Evolutionary conservation across 1,139 yeast species (phyloP), one percentile per base, ranked within the genome.

Genomic region (Yamadazyma aaseri): DNA sequence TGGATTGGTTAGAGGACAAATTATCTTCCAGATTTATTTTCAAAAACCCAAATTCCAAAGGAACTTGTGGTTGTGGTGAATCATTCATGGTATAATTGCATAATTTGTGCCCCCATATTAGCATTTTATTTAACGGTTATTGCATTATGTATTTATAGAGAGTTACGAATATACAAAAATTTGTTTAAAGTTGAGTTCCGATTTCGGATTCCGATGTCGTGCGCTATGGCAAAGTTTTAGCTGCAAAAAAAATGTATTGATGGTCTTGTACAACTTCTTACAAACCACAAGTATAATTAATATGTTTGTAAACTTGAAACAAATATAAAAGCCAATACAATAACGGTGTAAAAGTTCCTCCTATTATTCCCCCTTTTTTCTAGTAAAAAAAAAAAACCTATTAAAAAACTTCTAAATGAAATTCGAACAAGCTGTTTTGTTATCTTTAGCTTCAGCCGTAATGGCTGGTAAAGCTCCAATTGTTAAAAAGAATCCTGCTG

Each of bases 21-120:
- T 69, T 92, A 45, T 78, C 90, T 23, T 81, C 95, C 12, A 76
- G 95, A 54, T 92, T 92, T 58, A 87, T 92, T 24, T 92, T 92
- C 69, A 81, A 75, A 60, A 92, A 92, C 60, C 98, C 98, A 41
- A 92, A 92, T 61, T 84, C 95, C 31, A 92, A 90, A 66, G 97
- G 97, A 21, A 86, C 96, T 35, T 92, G 98, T 63, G 98, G 98
- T 12, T 92, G 98, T 60, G 98, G 97, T 37, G 98, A 92, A 64
- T 86, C 96, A 5, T 92, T 92, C 59, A 90, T 90, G 97, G 96
- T 89, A 6, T 89, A 64, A 57, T 11, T 10, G n/a, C 21, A 7
- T 18, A 10, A 10, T 18, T 18, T 7, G 10, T 10, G 21, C 10
- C 21, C 10, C 9, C n/a, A n/a, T n/a, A n/a, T n/a, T 18, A 18